phyloP scores from a whole-genome alignment of 495 filamentous ascomycete species.

The Penicillium simplicissimum region DNA sequence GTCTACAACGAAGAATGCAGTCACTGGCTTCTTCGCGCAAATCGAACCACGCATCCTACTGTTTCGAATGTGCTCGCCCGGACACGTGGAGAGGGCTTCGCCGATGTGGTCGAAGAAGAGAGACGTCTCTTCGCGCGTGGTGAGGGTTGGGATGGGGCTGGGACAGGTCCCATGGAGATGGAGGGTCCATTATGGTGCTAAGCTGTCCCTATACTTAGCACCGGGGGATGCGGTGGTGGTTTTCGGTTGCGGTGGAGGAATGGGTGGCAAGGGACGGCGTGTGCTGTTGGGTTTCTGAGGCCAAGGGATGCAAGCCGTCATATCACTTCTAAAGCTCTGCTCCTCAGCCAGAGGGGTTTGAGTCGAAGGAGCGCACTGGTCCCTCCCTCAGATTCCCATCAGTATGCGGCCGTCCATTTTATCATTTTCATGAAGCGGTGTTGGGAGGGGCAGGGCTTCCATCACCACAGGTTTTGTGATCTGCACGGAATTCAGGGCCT shows the following conservation, averaged over 20 bases:
- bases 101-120: slow-evolving; percentile 23
- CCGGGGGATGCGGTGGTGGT: neutral
- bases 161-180: slow-evolving; percentile 35
- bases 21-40: slow-evolving; percentile 45
- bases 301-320: neutral
- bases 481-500: neutral
- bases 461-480: neutral
- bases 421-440: neutral
- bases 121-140: slow-evolving; percentile 34
- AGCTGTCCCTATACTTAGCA: neutral
- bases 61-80: slow-evolving; percentile 27
- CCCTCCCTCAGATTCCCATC: neutral
- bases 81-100: slow-evolving; percentile 38
- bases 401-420: neutral
- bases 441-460: neutral
- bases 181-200: slow-evolving; percentile 19
- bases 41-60: slow-evolving; percentile 40
- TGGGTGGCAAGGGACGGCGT: neutral
- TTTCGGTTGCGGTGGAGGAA: neutral
- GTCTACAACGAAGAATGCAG: slow-evolving; percentile 29
- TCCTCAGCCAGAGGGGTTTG: neutral
- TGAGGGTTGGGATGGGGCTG: slow-evolving; percentile 39
- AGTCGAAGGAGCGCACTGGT: neutral
- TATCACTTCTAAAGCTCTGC: neutral
- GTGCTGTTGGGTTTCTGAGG: neutral